phyloP scores from a whole-genome alignment of 2,329 filamentous ascomycete genomes.

The Nectriaceae sp. region DNA sequence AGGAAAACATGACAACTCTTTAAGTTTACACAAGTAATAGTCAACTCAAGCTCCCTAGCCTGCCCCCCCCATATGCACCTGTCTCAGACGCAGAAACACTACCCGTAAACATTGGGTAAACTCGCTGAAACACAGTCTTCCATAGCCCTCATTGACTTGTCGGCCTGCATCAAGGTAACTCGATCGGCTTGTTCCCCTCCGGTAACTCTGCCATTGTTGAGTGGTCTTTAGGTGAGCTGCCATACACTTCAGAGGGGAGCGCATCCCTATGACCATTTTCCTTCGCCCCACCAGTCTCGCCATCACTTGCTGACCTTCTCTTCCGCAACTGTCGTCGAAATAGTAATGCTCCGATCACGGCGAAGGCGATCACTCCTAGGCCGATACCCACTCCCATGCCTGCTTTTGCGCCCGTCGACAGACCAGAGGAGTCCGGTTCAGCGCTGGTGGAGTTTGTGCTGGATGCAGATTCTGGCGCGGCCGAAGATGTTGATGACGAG shows the following conservation, averaged over 20 bases:
- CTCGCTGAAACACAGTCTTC: neutral
- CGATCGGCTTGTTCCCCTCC: neutral
- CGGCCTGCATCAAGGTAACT: neutral
- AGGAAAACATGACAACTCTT: too few species aligned
- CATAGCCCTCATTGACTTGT: neutral
- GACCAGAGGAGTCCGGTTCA: neutral
- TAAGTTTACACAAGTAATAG: too few species aligned
- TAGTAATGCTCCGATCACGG: neutral
- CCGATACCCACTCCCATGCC: neutral
- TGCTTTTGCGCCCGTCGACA: neutral
- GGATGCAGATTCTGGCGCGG: neutral
- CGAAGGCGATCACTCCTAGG: neutral
- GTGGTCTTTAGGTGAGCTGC: neutral
- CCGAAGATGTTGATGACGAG: neutral
- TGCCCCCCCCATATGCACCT: too few species aligned
- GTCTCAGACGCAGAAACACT: too few species aligned
- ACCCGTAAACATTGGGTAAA: neutral
- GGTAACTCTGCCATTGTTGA: neutral
- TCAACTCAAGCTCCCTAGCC: too few species aligned
- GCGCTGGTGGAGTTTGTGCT: neutral
- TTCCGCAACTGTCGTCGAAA: neutral
- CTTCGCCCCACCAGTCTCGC: neutral
- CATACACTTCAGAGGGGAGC: neutral
- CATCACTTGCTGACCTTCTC: too few species aligned
- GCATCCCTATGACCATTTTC: neutral